Base-by-base conservation (phyloP, 192 early-diverging fungal genomes). In the Mortierella claussenii region DNA sequence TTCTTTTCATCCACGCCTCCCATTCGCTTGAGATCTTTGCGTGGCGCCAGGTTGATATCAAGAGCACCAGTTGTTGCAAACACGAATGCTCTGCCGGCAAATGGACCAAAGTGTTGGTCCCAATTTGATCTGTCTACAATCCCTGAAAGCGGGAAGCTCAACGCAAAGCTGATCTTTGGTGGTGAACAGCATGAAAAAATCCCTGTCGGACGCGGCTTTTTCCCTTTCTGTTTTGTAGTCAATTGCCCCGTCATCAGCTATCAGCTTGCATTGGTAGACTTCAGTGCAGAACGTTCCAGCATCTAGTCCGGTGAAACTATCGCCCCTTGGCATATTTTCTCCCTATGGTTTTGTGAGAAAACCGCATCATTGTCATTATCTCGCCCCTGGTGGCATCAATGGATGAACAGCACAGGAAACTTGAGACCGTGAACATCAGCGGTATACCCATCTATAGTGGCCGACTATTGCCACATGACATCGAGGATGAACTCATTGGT, bases 251-350 rank as follows among this genome's bases (percentile, higher is more conserved):
- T n/a, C 15, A 48, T 28, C 28, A 30, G 57, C 42, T 62, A 49
- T 63, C 46, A 68, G 45, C 59, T 78, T 78, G 58, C 36, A 68
- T 60, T 78, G 65, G 50, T 79, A 66, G 51, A 68, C 34, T 64
- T 79, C 60, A 18, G 45, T 69, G 36, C 28, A 3, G 55, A 26
- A 53, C 33, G 31, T 17, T 2, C 23, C 20, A 37, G 68, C 21
- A 17, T 69, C 68, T 23, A 69, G 20, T 26, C 56, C 44, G 21
- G 45, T 40, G 34, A 69, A 66, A 21, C 37, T 47, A 57, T 69
- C 60, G 31, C 75, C n/a, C n/a, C n/a, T n/a, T n/a, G n/a, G n/a
- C n/a, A n/a, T n/a, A n/a, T n/a, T n/a, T n/a, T n/a, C n/a, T n/a
- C n/a, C n/a, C n/a, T n/a, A n/a, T n/a, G n/a, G n/a, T n/a, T n/a